Conservation (phyloP, 2,329 filamentous ascomycete genomes). For the Fusarium continuum region DNA sequence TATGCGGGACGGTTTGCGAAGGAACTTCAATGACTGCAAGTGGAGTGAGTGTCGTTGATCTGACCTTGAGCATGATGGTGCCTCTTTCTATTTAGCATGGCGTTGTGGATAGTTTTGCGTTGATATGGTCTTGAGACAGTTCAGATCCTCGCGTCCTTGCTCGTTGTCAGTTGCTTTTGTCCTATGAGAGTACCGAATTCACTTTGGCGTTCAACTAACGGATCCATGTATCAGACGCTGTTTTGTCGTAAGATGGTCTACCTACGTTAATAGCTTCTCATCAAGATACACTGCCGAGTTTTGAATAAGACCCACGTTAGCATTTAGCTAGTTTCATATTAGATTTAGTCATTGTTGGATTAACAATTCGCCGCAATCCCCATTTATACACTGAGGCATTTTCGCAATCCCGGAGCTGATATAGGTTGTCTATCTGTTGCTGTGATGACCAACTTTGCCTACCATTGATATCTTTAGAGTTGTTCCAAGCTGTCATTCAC, state of each 20-base stretch:
- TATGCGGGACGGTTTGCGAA: background rate
- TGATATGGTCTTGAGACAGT: background rate
- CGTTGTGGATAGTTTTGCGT: slow-evolving; percentile 18
- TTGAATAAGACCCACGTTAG: background rate
- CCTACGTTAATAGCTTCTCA: background rate
- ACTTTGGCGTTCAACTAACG: background rate
- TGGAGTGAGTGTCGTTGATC: slow-evolving; percentile 2
- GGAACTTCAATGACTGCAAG: background rate
- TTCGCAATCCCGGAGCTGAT: background rate
- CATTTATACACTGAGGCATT: slow-evolving; percentile 3
- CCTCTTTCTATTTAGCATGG: slow-evolving; percentile 26
- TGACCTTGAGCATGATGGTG: background rate
- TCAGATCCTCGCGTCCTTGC: background rate
- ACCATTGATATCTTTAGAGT: too few relatives aligned
- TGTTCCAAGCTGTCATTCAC: background rate
- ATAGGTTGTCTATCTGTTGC: background rate
- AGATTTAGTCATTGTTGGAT: background rate
- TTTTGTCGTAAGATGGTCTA: background rate
- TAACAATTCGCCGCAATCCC: background rate
- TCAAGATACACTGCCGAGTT: background rate
- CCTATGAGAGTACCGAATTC: background rate
- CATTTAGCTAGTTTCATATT: background rate
- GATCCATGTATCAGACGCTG: background rate
- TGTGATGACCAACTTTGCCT: background rate
- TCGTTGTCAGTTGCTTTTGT: background rate